These are phyloP conservation scores for Melanomma pulvis-pyrius DNA, from an alignment of 495 filamentous ascomycete species.

Conservation along the genomic window DNA sequence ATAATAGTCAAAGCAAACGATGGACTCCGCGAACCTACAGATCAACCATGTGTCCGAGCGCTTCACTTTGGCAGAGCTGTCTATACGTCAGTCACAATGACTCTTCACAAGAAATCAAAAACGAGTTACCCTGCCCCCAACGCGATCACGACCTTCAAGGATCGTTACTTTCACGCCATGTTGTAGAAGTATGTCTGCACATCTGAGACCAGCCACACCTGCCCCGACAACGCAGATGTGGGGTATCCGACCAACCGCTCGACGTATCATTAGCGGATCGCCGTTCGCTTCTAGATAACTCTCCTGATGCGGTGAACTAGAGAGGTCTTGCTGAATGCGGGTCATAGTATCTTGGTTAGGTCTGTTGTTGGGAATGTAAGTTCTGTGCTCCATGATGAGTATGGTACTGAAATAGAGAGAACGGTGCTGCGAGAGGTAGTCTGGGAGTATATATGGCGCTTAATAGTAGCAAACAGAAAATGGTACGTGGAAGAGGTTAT, in stretches of 20 bases:
- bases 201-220: conserved; percentile 83
- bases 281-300: conserved; percentile 25
- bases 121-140: conserved; percentile 75
- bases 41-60: conserved; percentile 51
- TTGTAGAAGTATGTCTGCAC: conserved; percentile 77
- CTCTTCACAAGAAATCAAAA: neutral
- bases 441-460: neutral
- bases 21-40: conserved; percentile 49
- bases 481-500: neutral
- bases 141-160: conserved; percentile 78
- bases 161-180: conserved; percentile 82
- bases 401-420: too few species aligned
- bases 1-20: conserved; percentile 1
- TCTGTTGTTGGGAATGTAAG: conserved; percentile 29
- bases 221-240: conserved; percentile 80
- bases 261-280: conserved; percentile 21
- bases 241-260: conserved; percentile 42
- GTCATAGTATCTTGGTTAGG: conserved; percentile 16
- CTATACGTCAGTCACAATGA: conserved; percentile 14
- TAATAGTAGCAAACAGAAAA: neutral
- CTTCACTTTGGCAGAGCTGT: conserved; percentile 38
- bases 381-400: conserved; percentile 23
- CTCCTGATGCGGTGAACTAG: conserved; percentile 31
- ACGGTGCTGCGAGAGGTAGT: too few species aligned
- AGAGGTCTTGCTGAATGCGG: conserved; percentile 33